Conservation (phyloP, 2,329 filamentous ascomycete species). For the Xylariaceae sp. region DNA sequence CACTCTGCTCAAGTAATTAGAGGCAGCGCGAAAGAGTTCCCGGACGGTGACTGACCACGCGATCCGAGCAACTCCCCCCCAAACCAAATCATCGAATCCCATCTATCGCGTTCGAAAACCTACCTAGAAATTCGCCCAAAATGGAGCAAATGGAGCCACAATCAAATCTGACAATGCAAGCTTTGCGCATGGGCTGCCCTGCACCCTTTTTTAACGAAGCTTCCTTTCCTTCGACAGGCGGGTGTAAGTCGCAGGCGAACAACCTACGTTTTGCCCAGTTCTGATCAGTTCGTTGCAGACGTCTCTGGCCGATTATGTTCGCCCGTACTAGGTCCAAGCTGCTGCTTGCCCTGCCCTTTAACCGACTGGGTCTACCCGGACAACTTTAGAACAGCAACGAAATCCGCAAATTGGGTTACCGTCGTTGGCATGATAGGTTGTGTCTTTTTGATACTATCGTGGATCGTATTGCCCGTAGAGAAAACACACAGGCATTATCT, state of each 20-base stretch:
- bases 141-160: conserved; percentile 2
- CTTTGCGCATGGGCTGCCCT: conserved; percentile 49
- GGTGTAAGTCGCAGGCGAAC: conserved; percentile 27
- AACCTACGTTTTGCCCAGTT: conserved; percentile 5
- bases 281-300: conserved; percentile 35
- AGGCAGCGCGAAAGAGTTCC: background rate
- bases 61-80: background rate
- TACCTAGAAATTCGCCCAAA: conserved; percentile 4
- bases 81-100: background rate
- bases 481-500: conserved; percentile 91
- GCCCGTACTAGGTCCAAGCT: conserved; percentile 49
- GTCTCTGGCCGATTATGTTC: conserved; percentile 50
- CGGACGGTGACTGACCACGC: background rate
- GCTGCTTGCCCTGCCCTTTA: conserved; percentile 87
- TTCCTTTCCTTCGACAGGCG: conserved; percentile 45
- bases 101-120: conserved; percentile 1
- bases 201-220: conserved; percentile 62
- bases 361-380: conserved; percentile 68
- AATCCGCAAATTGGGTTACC: conserved; percentile 75
- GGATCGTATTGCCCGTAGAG: conserved; percentile 72
- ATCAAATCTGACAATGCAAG: conserved; percentile 14
- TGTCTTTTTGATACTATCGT: conserved; percentile 72
- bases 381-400: conserved; percentile 53
- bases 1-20: background rate
- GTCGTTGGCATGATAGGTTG: conserved; percentile 67